Percentiles rank a stretch among this genome's conserved stretches.
Conservation (phyloP, 1,139 yeast genomes). For the Lodderomyces theae region DNA sequence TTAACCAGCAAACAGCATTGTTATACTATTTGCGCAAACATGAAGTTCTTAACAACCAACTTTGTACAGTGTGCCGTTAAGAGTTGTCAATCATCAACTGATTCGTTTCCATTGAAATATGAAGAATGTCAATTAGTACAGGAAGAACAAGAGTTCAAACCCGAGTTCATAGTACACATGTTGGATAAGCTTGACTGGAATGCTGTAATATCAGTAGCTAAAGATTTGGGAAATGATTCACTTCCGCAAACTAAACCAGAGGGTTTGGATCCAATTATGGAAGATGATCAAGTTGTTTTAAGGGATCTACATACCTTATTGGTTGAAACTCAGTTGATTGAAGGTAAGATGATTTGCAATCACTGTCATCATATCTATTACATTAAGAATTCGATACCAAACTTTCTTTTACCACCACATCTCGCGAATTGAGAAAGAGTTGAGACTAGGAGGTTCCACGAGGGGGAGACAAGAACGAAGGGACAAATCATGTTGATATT, state of each 20-base stretch:
- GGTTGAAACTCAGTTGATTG: conserved; percentile 78
- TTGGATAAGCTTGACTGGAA: conserved; percentile 85
- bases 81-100: conserved; percentile 68
- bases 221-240: conserved; percentile 65
- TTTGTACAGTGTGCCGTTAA: conserved; percentile 93
- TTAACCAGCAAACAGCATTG: no score
- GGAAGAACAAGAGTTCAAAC: conserved; percentile 79
- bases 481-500: no score
- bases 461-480: no score
- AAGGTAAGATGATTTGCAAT: conserved; percentile 86
- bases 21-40: conserved; percentile 20
- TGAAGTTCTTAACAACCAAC: conserved; percentile 93
- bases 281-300: conserved; percentile 61
- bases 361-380: conserved; percentile 85
- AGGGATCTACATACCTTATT: conserved; percentile 75
- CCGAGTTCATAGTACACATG: conserved; percentile 75
- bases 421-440: conserved; percentile 31
- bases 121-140: conserved; percentile 70
- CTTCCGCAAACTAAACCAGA: conserved; percentile 70
- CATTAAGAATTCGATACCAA: conserved; percentile 91
- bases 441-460: no score
- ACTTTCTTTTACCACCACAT: conserved; percentile 92
- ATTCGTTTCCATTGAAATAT: conserved; percentile 78
- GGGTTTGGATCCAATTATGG: conserved; percentile 49
- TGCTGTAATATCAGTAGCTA: conserved; percentile 74